These are phyloP conservation scores for Incumbomyces lentus DNA, from an alignment of 2,329 filamentous ascomycete species.

Conservation along the genomic window DNA sequence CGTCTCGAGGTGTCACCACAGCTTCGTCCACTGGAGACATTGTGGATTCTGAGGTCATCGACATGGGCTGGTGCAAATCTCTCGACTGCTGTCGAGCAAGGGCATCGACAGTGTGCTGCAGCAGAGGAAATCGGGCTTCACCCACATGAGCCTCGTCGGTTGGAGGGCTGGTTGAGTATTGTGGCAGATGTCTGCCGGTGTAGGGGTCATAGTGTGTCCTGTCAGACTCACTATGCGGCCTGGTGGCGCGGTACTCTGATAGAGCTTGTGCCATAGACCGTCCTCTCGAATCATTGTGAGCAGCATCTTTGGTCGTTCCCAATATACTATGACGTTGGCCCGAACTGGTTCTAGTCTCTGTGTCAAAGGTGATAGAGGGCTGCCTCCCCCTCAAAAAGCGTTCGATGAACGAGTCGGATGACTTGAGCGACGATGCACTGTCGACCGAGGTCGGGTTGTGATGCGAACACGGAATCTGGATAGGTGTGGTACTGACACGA, in stretches of 20 bases:
- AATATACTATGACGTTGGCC: slow-evolving; percentile 29
- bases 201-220: slow-evolving; percentile 17
- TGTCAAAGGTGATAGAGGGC: slow-evolving; percentile 34
- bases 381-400: slow-evolving; percentile 31
- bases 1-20: slow-evolving; percentile 11
- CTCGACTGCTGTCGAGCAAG: slow-evolving; percentile 17
- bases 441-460: slow-evolving; percentile 13
- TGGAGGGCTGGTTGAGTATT: slow-evolving; percentile 16
- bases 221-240: slow-evolving; percentile 21
- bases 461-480: slow-evolving; percentile 30
- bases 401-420: slow-evolving; percentile 21
- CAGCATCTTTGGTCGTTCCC: slow-evolving; percentile 29
- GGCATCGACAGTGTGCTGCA: slow-evolving; percentile 21
- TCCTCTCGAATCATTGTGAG: slow-evolving; percentile 16
- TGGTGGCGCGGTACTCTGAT: slow-evolving; percentile 8
- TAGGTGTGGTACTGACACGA: slow-evolving; percentile 30
- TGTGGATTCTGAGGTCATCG: slow-evolving; percentile 17
- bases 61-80: slow-evolving; percentile 11
- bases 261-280: slow-evolving; percentile 15
- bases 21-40: slow-evolving; percentile 16
- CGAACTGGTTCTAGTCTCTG: slow-evolving; percentile 31
- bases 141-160: slow-evolving; percentile 18
- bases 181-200: slow-evolving; percentile 16
- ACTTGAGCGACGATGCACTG: slow-evolving; percentile 24
- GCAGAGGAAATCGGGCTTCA: slow-evolving; percentile 19